A percentile compares a stretch with the other conserved stretches of the same genome.
Conservation (phyloP, 352 stramenopile species). For the Pythium rhizo-oryzae region DNA sequence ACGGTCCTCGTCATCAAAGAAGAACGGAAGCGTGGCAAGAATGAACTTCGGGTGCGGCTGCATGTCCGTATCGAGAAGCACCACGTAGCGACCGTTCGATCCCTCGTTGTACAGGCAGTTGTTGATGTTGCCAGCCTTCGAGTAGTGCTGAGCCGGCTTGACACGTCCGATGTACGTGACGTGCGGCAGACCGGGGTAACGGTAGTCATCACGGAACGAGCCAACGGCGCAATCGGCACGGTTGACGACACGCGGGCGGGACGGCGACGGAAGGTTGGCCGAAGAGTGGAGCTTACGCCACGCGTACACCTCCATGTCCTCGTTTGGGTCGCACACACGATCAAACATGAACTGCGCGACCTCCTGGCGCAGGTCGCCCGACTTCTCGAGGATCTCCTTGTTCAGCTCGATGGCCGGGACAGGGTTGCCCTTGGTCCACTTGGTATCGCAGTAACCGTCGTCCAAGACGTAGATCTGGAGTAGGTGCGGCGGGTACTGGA, state of each 20-base stretch:
- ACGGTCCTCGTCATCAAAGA: slow-evolving; percentile 86
- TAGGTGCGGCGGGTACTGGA: slow-evolving; percentile 88
- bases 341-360: slow-evolving; percentile 91
- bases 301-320: slow-evolving; percentile 87
- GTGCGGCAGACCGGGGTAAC: slow-evolving; percentile 77
- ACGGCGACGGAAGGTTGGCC: slow-evolving; percentile 73
- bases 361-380: slow-evolving; percentile 80
- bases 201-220: slow-evolving; percentile 87
- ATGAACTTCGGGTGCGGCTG: slow-evolving; percentile 87
- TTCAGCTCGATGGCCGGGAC: slow-evolving; percentile 74
- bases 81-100: slow-evolving; percentile 71
- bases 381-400: slow-evolving; percentile 76
- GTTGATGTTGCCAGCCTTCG: slow-evolving; percentile 91
- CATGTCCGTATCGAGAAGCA: slow-evolving; percentile 88
- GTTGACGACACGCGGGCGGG: slow-evolving; percentile 73
- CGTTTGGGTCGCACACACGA: slow-evolving; percentile 82
- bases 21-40: slow-evolving; percentile 79
- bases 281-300: slow-evolving; percentile 88
- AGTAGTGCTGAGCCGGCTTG: slow-evolving; percentile 77
- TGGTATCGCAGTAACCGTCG: slow-evolving; percentile 82
- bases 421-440: slow-evolving; percentile 81
- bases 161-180: slow-evolving; percentile 82
- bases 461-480: slow-evolving; percentile 88
- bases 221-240: slow-evolving; percentile 75
- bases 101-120: slow-evolving; percentile 90